A percentile compares a stretch with the other conserved stretches of the same genome.
Evolutionary conservation across 2,329 filamentous ascomycete genomes (phyloP).

Genomic region (Ceratocystis harringtonii): DNA sequence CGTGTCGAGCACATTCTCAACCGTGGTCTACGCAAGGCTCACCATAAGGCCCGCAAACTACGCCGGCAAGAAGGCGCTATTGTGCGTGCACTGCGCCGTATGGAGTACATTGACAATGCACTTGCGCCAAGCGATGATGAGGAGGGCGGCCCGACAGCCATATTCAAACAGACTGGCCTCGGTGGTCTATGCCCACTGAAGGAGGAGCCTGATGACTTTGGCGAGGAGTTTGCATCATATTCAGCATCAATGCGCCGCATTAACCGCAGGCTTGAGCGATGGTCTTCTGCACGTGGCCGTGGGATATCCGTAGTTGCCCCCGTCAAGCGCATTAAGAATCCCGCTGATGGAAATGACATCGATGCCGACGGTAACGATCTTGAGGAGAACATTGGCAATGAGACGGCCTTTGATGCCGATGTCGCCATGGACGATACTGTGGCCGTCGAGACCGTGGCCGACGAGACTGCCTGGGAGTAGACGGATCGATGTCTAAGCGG

Average conservation of each 20-base stretch:
- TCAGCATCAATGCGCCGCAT: constrained; percentile 50
- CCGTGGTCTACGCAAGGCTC: constrained; percentile 51
- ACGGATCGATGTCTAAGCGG: background rate
- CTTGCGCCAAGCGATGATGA: constrained; percentile 52
- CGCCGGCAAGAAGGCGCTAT: constrained; percentile 52
- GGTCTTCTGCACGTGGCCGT: constrained; percentile 39
- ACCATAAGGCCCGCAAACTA: constrained; percentile 46
- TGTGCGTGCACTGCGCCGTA: constrained; percentile 49
- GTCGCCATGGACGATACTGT: constrained; percentile 32
- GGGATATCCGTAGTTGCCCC: constrained; percentile 34
- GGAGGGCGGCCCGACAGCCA: constrained; percentile 20
- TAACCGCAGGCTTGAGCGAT: constrained; percentile 51
- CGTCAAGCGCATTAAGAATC: constrained; percentile 28
- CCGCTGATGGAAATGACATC: constrained; percentile 18
- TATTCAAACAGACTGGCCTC: constrained; percentile 42
- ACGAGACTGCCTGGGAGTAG: constrained; percentile 23
- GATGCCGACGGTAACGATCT: constrained; percentile 22
- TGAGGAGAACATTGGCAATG: constrained; percentile 23
- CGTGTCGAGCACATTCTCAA: constrained; percentile 72
- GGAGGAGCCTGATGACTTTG: constrained; percentile 55
- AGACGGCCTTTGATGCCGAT: constrained; percentile 25
- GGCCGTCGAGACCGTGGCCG: constrained; percentile 35
- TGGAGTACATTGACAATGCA: constrained; percentile 39
- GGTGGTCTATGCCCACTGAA: constrained; percentile 49
- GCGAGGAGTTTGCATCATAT: constrained; percentile 56